Percentiles rank a stretch among this genome's conserved stretches.
phyloP scores from a whole-genome alignment of 495 filamentous ascomycete genomes.

The Pseudoneurospora amorphoporcata region DNA sequence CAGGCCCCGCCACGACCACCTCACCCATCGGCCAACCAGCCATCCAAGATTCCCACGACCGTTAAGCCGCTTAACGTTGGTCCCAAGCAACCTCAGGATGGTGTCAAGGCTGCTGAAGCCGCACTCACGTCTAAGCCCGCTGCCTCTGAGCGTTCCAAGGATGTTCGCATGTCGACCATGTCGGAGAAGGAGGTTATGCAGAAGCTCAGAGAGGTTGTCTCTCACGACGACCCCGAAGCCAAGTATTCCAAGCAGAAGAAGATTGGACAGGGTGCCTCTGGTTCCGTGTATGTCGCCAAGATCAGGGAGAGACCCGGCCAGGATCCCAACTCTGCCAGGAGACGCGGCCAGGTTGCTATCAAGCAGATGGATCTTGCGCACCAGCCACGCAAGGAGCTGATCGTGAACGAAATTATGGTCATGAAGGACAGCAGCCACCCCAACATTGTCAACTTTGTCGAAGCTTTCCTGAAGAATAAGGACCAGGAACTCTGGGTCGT shows the following conservation, averaged over 20 bases:
- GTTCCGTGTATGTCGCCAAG: constrained; percentile 94
- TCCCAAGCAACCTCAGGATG: constrained; percentile 60
- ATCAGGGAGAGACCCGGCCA: constrained; percentile 54
- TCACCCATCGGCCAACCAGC: constrained; percentile 29
- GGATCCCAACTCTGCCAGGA: constrained; percentile 53
- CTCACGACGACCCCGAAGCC: constrained; percentile 79
- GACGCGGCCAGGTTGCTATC: constrained; percentile 82
- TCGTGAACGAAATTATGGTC: constrained; percentile 98
- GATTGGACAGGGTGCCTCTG: constrained; percentile 95
- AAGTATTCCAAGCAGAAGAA: constrained; percentile 98
- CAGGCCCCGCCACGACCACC: constrained; percentile 15
- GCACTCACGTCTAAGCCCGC: constrained; percentile 66
- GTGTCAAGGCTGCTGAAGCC: constrained; percentile 70
- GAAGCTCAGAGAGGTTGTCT: constrained; percentile 83
- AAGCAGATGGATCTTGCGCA: constrained; percentile 99
- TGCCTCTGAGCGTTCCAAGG: constrained; percentile 60
- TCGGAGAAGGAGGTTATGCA: constrained; percentile 94
- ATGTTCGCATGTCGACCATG: constrained; percentile 95
- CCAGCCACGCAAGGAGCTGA: constrained; percentile 94
- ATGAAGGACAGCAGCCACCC: constrained; percentile 98
- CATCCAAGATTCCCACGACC: constrained; percentile 53
- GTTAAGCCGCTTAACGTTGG: constrained; percentile 88
- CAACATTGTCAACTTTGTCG: constrained; percentile 98
- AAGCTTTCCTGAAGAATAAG: constrained; percentile 89
- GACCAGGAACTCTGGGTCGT: constrained; percentile 95